Conservation (phyloP, 83 land plant genomes). For the Picea mariana region DNA sequence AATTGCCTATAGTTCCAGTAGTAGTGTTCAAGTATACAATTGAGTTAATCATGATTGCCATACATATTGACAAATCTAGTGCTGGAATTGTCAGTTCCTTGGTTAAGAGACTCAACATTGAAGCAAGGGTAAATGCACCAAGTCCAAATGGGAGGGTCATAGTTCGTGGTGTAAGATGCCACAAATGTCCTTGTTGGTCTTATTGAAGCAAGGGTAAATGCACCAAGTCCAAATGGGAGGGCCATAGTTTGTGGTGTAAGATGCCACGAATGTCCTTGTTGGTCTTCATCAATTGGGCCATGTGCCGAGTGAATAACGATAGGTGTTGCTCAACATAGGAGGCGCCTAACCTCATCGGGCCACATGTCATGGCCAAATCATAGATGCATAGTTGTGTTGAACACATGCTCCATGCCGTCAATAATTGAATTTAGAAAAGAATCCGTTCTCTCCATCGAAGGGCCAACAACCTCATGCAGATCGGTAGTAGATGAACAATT, state of each 20-base stretch:
- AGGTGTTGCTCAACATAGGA: too few relatives aligned
- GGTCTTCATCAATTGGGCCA: too few relatives aligned
- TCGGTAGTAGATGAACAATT: conserved; percentile 57
- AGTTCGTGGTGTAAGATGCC: conserved; percentile 97
- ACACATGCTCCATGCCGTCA: conserved; percentile 98
- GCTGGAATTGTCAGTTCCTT: conserved; percentile 90
- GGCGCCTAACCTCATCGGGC: conserved; percentile 73
- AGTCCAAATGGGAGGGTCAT: conserved; percentile 94
- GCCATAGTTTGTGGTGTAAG: conserved; percentile 95
- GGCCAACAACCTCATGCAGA: conserved; percentile 36
- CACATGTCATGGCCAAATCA: conserved; percentile 93
- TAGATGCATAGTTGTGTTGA: conserved; percentile 68
- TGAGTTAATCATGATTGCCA: conserved; percentile 97
- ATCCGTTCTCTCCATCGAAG: conserved; percentile 49
- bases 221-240: conserved; percentile 93
- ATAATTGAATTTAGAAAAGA: conserved; percentile 42
- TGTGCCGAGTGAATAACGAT: too few relatives aligned
- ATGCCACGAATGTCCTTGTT: conserved; percentile 90
- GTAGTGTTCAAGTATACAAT: conserved; percentile 87
- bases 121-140: conserved; percentile 46
- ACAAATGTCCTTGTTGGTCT: conserved; percentile 68
- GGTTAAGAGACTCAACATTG: conserved; percentile 80
- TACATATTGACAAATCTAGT: conserved; percentile 87
- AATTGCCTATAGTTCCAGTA: conserved; percentile 76
- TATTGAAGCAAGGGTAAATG: conserved; percentile 51